Evolutionary conservation across 164 flowering plant species (phyloP).

Genomic region (Annona cherimola): DNA sequence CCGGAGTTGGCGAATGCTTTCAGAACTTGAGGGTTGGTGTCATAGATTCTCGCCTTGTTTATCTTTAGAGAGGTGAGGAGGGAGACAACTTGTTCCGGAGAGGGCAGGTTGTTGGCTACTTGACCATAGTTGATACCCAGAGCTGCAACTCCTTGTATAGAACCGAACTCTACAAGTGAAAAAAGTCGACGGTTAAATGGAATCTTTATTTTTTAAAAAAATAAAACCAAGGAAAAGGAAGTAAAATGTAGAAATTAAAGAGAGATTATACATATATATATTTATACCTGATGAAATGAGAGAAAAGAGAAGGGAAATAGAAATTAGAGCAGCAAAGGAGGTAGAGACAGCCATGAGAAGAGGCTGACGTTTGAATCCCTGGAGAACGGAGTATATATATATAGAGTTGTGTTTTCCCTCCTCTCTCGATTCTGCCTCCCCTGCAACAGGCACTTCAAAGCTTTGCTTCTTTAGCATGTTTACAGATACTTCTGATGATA

Average conservation of each 20-base stretch:
- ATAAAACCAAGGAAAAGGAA: not conserved
- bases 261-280: not conserved
- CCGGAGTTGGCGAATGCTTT: conserved; percentile 71
- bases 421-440: too few species aligned
- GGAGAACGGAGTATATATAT: too few species aligned
- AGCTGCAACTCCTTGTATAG: conserved; percentile 31
- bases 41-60: conserved; percentile 75
- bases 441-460: too few species aligned
- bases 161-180: conserved; percentile 24
- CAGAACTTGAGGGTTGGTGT: conserved; percentile 77
- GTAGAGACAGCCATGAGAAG: not conserved
- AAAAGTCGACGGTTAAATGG: not conserved
- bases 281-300: not conserved
- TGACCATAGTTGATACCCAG: conserved; percentile 95
- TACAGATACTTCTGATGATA: too few species aligned
- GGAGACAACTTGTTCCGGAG: conserved; percentile 55
- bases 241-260: not conserved
- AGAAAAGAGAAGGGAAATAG: not conserved
- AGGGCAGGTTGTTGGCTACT: conserved; percentile 69
- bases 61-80: conserved; percentile 52
- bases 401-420: too few species aligned
- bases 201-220: not conserved
- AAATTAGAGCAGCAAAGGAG: not conserved
- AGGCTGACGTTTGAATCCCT: not conserved
- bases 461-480: too few species aligned